Conservation (phyloP, 768 basidiomycete species). For the Russula sp. region DNA sequence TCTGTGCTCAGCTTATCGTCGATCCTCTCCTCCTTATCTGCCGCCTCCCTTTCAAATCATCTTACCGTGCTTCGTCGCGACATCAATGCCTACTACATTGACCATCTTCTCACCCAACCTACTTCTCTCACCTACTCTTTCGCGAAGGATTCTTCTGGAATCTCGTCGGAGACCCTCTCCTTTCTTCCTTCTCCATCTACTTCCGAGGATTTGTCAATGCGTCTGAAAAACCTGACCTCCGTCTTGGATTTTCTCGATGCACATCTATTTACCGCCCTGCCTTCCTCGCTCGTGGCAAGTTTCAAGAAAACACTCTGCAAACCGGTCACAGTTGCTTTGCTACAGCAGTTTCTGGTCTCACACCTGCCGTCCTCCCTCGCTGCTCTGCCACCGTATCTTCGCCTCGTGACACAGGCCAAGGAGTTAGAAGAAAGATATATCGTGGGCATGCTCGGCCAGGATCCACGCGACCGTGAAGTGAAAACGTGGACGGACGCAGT, state of each 20-base stretch:
- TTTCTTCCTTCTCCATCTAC: slow-evolving; percentile 42
- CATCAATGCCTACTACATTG: slow-evolving; percentile 52
- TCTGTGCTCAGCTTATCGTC: slow-evolving; percentile 45
- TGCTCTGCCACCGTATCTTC: slow-evolving; percentile 55
- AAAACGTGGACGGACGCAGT: slow-evolving; percentile 64
- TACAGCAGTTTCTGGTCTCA: slow-evolving; percentile 62
- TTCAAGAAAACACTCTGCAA: slow-evolving; percentile 58
- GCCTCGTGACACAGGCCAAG: slow-evolving; percentile 50
- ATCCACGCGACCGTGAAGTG: slow-evolving; percentile 46
- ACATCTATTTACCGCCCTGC: slow-evolving; percentile 52
- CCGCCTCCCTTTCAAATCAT: slow-evolving; percentile 47
- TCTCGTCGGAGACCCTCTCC: slow-evolving; percentile 42
- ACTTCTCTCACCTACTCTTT: slow-evolving; percentile 37
- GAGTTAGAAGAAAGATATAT: slow-evolving; percentile 58
- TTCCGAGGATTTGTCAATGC: slow-evolving; percentile 33
- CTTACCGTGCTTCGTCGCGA: slow-evolving; percentile 62
- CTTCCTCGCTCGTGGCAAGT: slow-evolving; percentile 37
- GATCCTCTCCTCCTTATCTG: slow-evolving; percentile 54
- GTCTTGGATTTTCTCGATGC: slow-evolving; percentile 58
- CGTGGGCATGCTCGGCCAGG: slow-evolving; percentile 44
- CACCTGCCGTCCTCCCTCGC: slow-evolving; percentile 62
- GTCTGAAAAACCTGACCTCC: slow-evolving; percentile 50
- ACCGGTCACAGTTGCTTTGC: slow-evolving; percentile 52
- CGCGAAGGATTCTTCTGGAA: slow-evolving; percentile 31
- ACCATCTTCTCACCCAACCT: slow-evolving; percentile 50